A percentile compares a stretch with the other conserved stretches of the same genome.
These are phyloP conservation scores for Ganoderma leucocontextum DNA, from an alignment of 1,284 basidiomycete genomes.

Conservation along the genomic window DNA sequence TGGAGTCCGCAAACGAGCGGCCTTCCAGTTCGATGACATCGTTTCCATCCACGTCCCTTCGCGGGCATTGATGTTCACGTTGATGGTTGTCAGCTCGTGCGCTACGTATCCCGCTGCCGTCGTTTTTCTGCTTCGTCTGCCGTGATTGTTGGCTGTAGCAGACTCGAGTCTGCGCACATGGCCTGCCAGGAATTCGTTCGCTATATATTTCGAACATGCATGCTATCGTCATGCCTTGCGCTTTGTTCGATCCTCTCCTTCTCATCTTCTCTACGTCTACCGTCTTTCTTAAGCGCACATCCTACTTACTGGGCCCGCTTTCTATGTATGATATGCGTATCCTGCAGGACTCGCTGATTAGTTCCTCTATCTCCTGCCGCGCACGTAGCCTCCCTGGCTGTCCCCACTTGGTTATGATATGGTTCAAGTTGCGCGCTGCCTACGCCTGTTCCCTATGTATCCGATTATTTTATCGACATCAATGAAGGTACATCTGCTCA, in stretches of 20 bases:
- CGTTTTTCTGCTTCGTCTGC: background rate
- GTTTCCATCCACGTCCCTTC: background rate
- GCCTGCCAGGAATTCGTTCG: background rate
- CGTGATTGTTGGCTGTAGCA: background rate
- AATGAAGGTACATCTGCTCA: background rate
- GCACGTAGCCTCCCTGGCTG: background rate
- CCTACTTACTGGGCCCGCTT: background rate
- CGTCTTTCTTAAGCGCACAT: background rate
- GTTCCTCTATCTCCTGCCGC: background rate
- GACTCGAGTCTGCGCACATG: background rate
- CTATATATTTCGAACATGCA: constrained; percentile 13
- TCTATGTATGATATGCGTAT: constrained; percentile 1
- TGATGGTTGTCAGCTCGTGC: background rate
- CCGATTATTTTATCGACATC: background rate
- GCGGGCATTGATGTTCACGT: background rate
- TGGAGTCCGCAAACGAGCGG: background rate
- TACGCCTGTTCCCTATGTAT: constrained; percentile 8
- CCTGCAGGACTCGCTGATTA: background rate
- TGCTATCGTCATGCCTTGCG: background rate
- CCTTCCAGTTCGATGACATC: background rate
- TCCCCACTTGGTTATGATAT: background rate
- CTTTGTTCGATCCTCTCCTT: background rate
- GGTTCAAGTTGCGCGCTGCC: background rate
- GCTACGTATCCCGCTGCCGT: background rate
- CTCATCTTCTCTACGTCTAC: constrained; percentile 1